Conservation (phyloP, 2,329 filamentous ascomycete genomes). For the Periconia digitata region DNA sequence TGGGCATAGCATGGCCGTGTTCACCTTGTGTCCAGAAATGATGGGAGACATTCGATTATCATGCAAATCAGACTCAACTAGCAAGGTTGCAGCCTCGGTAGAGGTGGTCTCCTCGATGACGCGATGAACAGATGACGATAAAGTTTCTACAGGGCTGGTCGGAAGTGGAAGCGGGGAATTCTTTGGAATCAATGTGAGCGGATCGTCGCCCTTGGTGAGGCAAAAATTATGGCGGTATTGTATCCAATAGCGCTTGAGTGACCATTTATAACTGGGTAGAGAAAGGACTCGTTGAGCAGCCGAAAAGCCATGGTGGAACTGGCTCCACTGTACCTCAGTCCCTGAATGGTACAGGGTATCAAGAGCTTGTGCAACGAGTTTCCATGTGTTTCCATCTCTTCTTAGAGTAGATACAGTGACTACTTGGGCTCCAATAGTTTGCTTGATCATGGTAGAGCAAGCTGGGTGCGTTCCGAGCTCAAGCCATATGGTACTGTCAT, state of each 20-base stretch:
- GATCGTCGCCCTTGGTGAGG: conserved; percentile 16
- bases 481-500: conserved; percentile 17
- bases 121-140: conserved; percentile 4
- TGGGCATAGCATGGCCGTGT: conserved; percentile 16
- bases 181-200: background rate
- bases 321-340: conserved; percentile 61
- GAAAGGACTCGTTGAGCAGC: conserved; percentile 3
- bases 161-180: conserved; percentile 20
- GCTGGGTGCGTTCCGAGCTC: conserved; percentile 18
- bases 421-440: conserved; percentile 18
- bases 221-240: conserved; percentile 38
- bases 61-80: conserved; percentile 14
- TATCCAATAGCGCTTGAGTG: conserved; percentile 44
- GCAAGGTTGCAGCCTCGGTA: conserved; percentile 4
- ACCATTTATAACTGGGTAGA: conserved; percentile 41
- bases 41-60: conserved; percentile 9
- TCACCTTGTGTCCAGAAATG: conserved; percentile 16
- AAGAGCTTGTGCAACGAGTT: conserved; percentile 40
- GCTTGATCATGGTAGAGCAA: conserved; percentile 14
- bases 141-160: background rate
- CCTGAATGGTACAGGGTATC: conserved; percentile 50
- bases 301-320: conserved; percentile 49
- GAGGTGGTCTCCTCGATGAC: conserved; percentile 8
- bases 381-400: background rate
- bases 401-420: conserved; percentile 6